phyloP scores from a whole-genome alignment of 1,139 yeast genomes.

The Saccharomyces hybrid region DNA sequence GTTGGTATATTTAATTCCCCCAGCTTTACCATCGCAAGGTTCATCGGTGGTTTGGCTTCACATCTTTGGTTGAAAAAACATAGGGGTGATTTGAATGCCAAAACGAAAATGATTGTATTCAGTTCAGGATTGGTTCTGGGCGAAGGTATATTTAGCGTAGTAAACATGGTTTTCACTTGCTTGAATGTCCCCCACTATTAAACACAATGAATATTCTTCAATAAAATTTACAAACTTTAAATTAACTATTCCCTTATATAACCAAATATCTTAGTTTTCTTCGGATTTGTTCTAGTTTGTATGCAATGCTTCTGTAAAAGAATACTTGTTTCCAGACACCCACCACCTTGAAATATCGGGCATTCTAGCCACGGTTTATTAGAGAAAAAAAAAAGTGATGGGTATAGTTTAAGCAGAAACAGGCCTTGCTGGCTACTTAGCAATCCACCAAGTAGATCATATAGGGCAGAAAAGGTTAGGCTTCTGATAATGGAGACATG shows the following conservation, averaged over 20 bases:
- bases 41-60: constrained; percentile 78
- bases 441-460: neutral
- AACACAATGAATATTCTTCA: constrained; percentile 1
- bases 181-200: constrained; percentile 43
- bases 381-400: neutral
- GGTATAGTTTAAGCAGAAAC: neutral
- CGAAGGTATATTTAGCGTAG: constrained; percentile 81
- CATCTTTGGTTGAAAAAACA: constrained; percentile 46
- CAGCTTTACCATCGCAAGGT: constrained; percentile 85
- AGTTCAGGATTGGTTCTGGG: constrained; percentile 91
- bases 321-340: too few relatives aligned
- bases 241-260: neutral
- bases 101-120: constrained; percentile 69
- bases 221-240: neutral
- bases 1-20: constrained; percentile 93
- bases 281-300: neutral
- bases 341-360: neutral
- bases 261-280: neutral
- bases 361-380: neutral
- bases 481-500: constrained; percentile 16
- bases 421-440: neutral
- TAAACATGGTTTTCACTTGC: constrained; percentile 71
- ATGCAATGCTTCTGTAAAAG: too few relatives aligned
- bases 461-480: neutral
- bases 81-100: constrained; percentile 35